phyloP scores from a whole-genome alignment of 257 asterid species.

The Nicotiana tabacum region DNA sequence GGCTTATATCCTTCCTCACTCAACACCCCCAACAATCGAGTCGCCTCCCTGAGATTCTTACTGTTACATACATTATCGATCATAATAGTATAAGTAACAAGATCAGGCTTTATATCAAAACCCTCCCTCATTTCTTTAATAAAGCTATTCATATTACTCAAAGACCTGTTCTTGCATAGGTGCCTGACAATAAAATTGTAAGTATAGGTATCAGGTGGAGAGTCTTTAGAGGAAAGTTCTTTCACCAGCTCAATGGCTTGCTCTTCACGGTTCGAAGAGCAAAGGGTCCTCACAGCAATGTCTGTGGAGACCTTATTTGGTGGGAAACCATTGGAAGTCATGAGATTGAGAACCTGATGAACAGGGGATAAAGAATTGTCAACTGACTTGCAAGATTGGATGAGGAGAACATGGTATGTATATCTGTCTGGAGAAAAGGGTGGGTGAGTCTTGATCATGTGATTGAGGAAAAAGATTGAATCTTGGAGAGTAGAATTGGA shows the following conservation, averaged over 20 bases:
- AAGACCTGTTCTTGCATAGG: conserved; percentile 58
- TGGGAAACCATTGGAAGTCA: conserved; percentile 56
- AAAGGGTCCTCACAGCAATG: conserved; percentile 73
- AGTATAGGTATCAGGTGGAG: conserved; percentile 58
- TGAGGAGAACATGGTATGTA: conserved; percentile 60
- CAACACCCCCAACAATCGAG: conserved; percentile 51
- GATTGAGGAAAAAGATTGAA: conserved; percentile 68
- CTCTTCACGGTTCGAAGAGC: conserved; percentile 66
- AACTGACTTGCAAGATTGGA: conserved; percentile 52
- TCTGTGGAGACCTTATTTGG: conserved; percentile 66
- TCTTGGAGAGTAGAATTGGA: conserved; percentile 61
- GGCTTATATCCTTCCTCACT: conserved; percentile 78
- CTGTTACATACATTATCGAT: conserved; percentile 90
- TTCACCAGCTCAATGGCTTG: conserved; percentile 66
- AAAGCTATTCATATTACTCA: conserved; percentile 50
- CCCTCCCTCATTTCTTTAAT: conserved; percentile 59
- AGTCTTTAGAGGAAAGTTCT: conserved; percentile 53
- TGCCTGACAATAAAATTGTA: conserved; percentile 79
- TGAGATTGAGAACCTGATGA: conserved; percentile 60
- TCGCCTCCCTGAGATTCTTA: conserved; percentile 88
- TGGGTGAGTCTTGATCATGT: conserved; percentile 74
- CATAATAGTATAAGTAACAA: conserved; percentile 90
- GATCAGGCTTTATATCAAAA: conserved; percentile 70
- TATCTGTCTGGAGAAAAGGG: conserved; percentile 66
- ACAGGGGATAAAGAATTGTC: conserved; percentile 50